Percentiles rank a stretch among this genome's conserved stretches.
phyloP scores from a whole-genome alignment of 345 rosid species.

The Ricinus communis region DNA sequence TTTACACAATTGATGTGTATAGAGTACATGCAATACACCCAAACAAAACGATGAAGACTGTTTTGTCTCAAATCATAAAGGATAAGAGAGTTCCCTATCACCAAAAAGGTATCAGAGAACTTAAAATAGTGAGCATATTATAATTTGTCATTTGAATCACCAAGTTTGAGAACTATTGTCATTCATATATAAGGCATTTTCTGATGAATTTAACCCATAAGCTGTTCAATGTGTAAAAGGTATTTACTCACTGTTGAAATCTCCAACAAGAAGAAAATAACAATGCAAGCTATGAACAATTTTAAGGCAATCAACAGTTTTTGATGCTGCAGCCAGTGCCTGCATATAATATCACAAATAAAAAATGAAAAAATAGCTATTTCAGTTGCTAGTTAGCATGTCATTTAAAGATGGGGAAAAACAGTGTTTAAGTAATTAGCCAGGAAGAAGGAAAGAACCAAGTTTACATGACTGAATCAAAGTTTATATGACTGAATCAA shows the following conservation, averaged over 20 bases:
- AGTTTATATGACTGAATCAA: too few species aligned
- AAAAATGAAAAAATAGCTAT: slow-evolving; percentile 11
- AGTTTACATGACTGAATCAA: background rate
- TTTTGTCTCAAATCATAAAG: too few species aligned
- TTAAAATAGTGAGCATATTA: too few species aligned
- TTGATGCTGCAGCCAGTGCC: slow-evolving; percentile 97
- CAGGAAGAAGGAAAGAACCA: background rate
- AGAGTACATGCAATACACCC: too few species aligned
- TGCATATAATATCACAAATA: slow-evolving; percentile 36
- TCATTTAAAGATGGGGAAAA: background rate
- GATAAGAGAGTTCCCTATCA: too few species aligned
- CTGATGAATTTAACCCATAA: background rate
- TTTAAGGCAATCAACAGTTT: slow-evolving; percentile 92
- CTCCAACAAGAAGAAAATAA: slow-evolving; percentile 91
- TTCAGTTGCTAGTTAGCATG: background rate
- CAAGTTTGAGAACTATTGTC: too few species aligned
- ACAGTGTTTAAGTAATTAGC: background rate
- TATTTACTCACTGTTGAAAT: slow-evolving; percentile 61
- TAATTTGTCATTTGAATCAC: too few species aligned
- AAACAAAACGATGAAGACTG: too few species aligned
- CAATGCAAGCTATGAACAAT: slow-evolving; percentile 86
- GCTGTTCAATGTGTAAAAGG: background rate
- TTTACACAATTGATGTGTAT: too few species aligned
- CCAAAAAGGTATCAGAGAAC: too few species aligned
- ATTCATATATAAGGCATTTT: too few species aligned